phyloP scores from a whole-genome alignment of 306 rosid genomes.

The Boehmeria nivea region DNA sequence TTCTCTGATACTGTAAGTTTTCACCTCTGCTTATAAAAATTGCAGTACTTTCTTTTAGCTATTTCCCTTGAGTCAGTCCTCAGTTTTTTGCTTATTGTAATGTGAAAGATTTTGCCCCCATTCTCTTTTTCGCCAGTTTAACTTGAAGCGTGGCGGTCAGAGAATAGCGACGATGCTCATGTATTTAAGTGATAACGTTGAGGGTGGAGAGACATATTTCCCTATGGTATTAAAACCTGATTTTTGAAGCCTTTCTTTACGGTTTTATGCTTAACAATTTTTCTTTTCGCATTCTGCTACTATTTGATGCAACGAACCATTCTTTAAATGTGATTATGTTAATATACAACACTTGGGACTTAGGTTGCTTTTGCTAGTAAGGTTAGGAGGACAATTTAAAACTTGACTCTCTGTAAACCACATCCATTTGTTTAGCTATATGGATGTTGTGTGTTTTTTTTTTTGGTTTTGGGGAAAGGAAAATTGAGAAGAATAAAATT shows the following conservation, averaged over 20 bases:
- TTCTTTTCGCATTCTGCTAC: neutral
- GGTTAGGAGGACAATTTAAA: neutral
- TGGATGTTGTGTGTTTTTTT: too few relatives aligned
- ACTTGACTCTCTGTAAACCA: too few relatives aligned
- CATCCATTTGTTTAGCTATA: too few relatives aligned
- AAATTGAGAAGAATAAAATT: too few relatives aligned
- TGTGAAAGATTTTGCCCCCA: conserved; percentile 1
- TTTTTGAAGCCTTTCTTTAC: neutral
- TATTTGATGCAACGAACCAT: neutral
- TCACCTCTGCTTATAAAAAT: neutral
- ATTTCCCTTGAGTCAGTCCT: conserved; percentile 5
- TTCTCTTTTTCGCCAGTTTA: conserved; percentile 48
- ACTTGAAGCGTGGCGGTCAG: conserved; percentile 99
- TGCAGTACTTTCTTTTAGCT: conserved; percentile 2
- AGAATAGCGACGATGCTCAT: conserved; percentile 89
- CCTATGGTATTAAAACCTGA: conserved; percentile 50
- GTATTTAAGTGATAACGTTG: conserved; percentile 86
- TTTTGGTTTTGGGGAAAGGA: too few relatives aligned
- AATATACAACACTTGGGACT: neutral
- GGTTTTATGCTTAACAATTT: neutral
- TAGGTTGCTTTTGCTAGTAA: neutral
- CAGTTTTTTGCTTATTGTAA: too few relatives aligned
- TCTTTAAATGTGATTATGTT: neutral
- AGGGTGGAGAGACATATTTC: conserved; percentile 96
- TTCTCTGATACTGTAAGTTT: conserved; percentile 89